Evolutionary conservation across 1,284 basidiomycete species (phyloP).

Genomic region (Ustilago bromivora): DNA sequence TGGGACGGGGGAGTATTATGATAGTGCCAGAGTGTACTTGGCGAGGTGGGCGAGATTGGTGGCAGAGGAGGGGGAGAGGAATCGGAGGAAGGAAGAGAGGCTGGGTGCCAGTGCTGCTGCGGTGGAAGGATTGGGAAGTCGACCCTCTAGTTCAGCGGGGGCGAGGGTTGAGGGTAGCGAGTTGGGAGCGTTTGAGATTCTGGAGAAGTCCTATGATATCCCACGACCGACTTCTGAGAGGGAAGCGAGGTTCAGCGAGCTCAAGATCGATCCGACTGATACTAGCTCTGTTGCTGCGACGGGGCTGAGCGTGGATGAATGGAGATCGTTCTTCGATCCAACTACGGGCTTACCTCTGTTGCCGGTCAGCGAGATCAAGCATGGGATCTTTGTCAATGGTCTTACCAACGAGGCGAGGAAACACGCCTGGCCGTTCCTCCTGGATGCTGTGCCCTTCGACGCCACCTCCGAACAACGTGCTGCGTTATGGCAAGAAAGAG

Average conservation of each 20-base stretch:
- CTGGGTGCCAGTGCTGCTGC: constrained; percentile 16
- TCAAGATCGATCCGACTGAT: constrained; percentile 11
- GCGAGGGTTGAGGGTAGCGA: constrained; percentile 38
- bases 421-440: constrained; percentile 86
- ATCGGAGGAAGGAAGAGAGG: constrained; percentile 49
- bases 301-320: constrained; percentile 46
- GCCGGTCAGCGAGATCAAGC: constrained; percentile 34
- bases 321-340: constrained; percentile 51
- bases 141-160: constrained; percentile 6
- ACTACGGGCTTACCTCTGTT: constrained; percentile 40
- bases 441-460: constrained; percentile 86
- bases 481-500: constrained; percentile 29
- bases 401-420: constrained; percentile 44
- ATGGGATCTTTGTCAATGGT: constrained; percentile 59
- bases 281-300: neutral
- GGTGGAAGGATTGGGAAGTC: neutral
- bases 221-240: constrained; percentile 42
- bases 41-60: constrained; percentile 96
- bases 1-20: constrained; percentile 78
- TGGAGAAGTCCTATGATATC: constrained; percentile 47
- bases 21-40: constrained; percentile 93
- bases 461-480: constrained; percentile 62
- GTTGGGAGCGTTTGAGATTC: constrained; percentile 57
- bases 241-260: constrained; percentile 25
- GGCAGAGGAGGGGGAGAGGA: constrained; percentile 71